Conservation (phyloP, 169 alveolate genomes). For the Blepharisma undulans region DNA sequence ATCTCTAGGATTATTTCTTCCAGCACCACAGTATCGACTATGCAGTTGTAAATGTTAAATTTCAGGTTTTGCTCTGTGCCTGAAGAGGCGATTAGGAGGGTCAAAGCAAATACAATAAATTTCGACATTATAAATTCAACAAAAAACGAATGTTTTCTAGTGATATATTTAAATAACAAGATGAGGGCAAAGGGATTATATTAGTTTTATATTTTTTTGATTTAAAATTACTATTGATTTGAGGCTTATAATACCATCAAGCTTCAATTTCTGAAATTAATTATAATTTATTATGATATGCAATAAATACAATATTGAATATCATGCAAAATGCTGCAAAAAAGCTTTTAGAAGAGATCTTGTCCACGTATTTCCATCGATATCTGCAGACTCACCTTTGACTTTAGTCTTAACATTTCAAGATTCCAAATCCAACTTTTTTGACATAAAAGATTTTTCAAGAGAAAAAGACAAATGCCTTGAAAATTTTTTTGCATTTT, state of each 20-base stretch:
- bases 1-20: not conserved
- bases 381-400: not conserved
- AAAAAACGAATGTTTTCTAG: not conserved
- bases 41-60: not conserved
- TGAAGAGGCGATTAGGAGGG: not conserved
- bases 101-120: not conserved
- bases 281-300: not conserved
- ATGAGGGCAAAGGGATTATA: not conserved
- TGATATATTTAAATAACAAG: not conserved
- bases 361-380: not conserved
- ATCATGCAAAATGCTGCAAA: not conserved
- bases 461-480: not conserved
- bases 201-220: not conserved
- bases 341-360: not conserved
- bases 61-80: not conserved
- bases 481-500: not conserved
- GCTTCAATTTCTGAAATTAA: too few species aligned
- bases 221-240: too few species aligned
- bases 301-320: not conserved
- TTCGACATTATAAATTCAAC: not conserved
- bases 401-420: not conserved
- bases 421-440: not conserved
- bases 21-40: not conserved
- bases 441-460: not conserved
- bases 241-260: not conserved